phyloP scores from a whole-genome alignment of 208 protist species.

The Acanthamoeba culbertsoni region DNA sequence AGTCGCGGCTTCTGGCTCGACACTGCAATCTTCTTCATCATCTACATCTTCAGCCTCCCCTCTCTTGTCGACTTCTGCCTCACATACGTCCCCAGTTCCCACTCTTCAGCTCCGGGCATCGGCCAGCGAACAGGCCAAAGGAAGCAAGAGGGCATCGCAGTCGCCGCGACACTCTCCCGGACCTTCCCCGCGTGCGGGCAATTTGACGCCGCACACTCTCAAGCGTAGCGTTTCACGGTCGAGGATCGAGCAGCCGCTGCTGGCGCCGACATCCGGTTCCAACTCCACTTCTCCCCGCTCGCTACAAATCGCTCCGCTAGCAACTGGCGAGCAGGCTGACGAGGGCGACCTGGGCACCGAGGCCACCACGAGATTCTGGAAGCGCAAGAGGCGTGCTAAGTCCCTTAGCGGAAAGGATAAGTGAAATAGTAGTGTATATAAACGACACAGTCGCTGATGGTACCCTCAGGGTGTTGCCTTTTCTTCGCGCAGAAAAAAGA shows the following conservation, averaged over 20 bases:
- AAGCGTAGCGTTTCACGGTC: neutral
- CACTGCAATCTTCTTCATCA: neutral
- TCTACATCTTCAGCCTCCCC: neutral
- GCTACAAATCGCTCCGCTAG: no score
- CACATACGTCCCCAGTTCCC: neutral
- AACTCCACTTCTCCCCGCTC: no score
- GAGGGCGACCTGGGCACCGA: neutral
- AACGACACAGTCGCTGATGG: no score
- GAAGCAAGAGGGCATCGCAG: neutral
- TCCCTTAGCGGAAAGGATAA: neutral
- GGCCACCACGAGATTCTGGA: neutral
- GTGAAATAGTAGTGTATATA: neutral
- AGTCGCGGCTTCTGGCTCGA: no score
- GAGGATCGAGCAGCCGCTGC: neutral
- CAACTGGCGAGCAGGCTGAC: neutral
- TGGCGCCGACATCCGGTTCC: neutral
- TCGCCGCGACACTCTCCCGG: neutral
- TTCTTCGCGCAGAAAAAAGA: no score
- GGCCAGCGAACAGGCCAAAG: neutral
- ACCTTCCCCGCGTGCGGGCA: neutral
- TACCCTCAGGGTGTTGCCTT: neutral
- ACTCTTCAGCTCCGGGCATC: neutral
- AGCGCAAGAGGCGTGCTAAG: constrained; percentile 25
- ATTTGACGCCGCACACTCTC: neutral
- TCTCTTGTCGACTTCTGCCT: neutral